Evolutionary conservation across 83 land plant species (phyloP).

Genomic region (Diphasiastrum complanatum): DNA sequence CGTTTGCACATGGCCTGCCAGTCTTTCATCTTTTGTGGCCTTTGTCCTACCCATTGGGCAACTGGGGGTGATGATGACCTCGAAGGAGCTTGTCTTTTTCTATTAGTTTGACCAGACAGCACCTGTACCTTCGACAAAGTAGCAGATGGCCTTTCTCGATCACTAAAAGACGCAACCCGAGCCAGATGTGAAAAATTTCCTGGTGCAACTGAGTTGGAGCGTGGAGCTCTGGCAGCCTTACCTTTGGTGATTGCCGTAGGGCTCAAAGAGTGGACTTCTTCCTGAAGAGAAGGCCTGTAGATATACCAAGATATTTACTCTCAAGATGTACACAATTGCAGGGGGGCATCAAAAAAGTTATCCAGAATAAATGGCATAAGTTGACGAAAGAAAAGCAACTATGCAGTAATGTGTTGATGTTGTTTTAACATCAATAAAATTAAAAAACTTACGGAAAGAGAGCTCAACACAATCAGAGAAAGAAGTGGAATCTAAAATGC

Average conservation of each 20-base stretch:
- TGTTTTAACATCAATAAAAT: too few relatives aligned
- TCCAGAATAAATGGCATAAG: neutral
- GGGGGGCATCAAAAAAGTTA: neutral
- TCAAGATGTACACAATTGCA: neutral
- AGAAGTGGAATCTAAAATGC: too few relatives aligned
- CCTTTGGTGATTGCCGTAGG: slow-evolving; percentile 55
- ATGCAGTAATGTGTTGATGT: too few relatives aligned
- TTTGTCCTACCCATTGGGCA: slow-evolving; percentile 83
- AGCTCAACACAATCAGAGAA: too few relatives aligned
- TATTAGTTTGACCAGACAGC: slow-evolving; percentile 39
- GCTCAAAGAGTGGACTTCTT: slow-evolving; percentile 39
- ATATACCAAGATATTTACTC: neutral
- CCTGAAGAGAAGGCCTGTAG: slow-evolving; percentile 50
- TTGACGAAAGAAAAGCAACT: too few relatives aligned
- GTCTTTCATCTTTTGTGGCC: slow-evolving; percentile 84
- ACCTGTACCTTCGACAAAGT: slow-evolving; percentile 44
- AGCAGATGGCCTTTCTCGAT: slow-evolving; percentile 26
- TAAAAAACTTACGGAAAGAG: too few relatives aligned
- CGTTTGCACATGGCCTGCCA: too few relatives aligned
- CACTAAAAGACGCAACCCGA: slow-evolving; percentile 43
- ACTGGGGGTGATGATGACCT: slow-evolving; percentile 79
- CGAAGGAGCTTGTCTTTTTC: slow-evolving; percentile 70
- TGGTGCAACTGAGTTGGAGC: slow-evolving; percentile 40
- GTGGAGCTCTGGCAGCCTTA: slow-evolving; percentile 80
- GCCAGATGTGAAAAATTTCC: slow-evolving; percentile 42